Evolutionary conservation across 352 stramenopile genomes (phyloP).

Genomic region (Lagenidium giganteum): DNA sequence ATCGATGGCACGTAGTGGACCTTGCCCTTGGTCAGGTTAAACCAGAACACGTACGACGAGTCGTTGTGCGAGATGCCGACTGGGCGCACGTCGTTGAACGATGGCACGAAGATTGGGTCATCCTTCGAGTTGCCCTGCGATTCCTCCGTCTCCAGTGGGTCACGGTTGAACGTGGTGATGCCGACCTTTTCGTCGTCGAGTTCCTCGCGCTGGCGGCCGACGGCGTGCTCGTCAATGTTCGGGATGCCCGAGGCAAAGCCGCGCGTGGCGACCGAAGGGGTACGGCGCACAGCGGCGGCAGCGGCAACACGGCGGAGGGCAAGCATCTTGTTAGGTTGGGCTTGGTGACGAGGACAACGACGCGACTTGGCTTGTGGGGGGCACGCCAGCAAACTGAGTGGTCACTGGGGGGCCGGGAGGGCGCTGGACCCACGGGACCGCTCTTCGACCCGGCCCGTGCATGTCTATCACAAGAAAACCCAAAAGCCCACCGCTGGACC

Average conservation of each 20-base stretch:
- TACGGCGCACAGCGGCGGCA: slow-evolving; percentile 44
- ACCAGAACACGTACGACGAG: slow-evolving; percentile 86
- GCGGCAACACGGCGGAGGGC: slow-evolving; percentile 18
- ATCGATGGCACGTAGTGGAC: slow-evolving; percentile 83
- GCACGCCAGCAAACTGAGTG: too few relatives aligned
- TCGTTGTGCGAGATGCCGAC: slow-evolving; percentile 87
- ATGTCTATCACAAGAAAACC: too few relatives aligned
- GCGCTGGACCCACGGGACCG: too few relatives aligned
- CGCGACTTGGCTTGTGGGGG: too few relatives aligned
- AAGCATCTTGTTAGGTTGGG: too few relatives aligned
- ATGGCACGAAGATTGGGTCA: slow-evolving; percentile 83
- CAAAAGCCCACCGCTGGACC: too few relatives aligned
- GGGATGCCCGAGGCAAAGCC: slow-evolving; percentile 64
- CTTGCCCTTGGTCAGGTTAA: slow-evolving; percentile 85
- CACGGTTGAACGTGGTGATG: slow-evolving; percentile 71
- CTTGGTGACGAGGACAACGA: too few relatives aligned
- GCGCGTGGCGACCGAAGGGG: slow-evolving; percentile 28
- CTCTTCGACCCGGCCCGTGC: too few relatives aligned
- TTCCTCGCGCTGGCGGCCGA: slow-evolving; percentile 74
- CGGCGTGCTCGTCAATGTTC: slow-evolving; percentile 74
- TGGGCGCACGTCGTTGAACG: slow-evolving; percentile 63
- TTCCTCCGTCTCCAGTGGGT: slow-evolving; percentile 83
- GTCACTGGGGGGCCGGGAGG: too few relatives aligned
- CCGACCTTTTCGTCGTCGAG: slow-evolving; percentile 67
- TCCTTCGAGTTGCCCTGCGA: slow-evolving; percentile 87